A percentile compares a stretch with the other conserved stretches of the same genome.
phyloP scores from a whole-genome alignment of 225 moss, liverwort and hornwort species.

The Climacium dendroides region DNA sequence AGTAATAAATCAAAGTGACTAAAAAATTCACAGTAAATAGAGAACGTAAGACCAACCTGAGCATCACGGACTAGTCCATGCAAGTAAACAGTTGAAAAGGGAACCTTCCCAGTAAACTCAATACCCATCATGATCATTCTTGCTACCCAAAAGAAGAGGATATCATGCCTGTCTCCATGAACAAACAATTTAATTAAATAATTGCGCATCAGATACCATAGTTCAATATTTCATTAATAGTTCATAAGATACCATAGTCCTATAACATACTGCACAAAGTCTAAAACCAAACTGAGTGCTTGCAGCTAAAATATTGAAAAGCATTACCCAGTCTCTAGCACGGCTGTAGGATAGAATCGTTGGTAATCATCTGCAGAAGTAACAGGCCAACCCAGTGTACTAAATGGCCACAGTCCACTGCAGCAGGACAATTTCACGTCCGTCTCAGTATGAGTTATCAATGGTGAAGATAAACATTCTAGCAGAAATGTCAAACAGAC shows the following conservation, averaged over 20 bases:
- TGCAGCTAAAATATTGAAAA: not conserved
- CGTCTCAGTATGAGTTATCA: not conserved
- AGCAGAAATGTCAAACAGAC: not conserved
- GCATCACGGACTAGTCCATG: constrained; percentile 85
- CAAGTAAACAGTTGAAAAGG: constrained; percentile 76
- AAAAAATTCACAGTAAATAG: not conserved
- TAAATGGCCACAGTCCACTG: constrained; percentile 93
- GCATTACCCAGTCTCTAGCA: constrained; percentile 77
- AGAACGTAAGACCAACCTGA: constrained; percentile 34
- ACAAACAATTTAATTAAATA: not conserved
- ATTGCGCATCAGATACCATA: not conserved
- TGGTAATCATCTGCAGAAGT: constrained; percentile 50
- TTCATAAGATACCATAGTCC: not conserved
- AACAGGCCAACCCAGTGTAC: constrained; percentile 83
- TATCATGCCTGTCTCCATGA: constrained; percentile 62
- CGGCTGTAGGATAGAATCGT: constrained; percentile 68
- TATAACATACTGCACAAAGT: not conserved
- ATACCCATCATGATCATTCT: constrained; percentile 97
- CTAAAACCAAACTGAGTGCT: not conserved
- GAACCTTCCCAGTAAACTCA: constrained; percentile 76
- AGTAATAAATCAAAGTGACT: not conserved
- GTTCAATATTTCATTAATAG: not conserved
- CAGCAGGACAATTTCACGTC: not conserved
- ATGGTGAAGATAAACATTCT: not conserved
- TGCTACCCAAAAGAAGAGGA: constrained; percentile 92